Evolutionary conservation across 352 stramenopile genomes (phyloP).

Genomic region (Plasmopara muralis): DNA sequence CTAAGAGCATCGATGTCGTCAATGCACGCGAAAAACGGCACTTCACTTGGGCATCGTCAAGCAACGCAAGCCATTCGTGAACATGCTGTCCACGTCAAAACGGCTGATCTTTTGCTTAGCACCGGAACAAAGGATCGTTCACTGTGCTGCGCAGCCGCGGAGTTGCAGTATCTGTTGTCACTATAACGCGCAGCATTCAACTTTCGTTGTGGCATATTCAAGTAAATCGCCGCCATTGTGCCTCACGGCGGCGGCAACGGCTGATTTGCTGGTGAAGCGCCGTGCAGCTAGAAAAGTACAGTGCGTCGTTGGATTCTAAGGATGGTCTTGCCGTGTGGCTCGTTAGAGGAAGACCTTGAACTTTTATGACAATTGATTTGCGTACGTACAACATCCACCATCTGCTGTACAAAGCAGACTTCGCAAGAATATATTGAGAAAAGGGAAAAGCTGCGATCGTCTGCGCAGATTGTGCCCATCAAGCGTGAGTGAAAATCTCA

Average conservation of each 20-base stretch:
- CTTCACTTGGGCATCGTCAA: slow-evolving; percentile 31
- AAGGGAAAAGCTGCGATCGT: not conserved
- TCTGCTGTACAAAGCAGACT: not conserved
- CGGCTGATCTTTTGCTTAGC: no score
- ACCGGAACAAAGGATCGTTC: no score
- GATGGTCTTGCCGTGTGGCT: slow-evolving; percentile 10
- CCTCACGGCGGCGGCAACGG: no score
- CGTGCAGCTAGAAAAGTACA: slow-evolving; percentile 12
- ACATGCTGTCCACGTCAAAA: no score
- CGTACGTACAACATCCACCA: slow-evolving; percentile 18
- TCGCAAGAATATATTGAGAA: not conserved
- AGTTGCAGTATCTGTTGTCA: no score
- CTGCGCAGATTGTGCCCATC: no score
- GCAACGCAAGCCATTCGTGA: slow-evolving; percentile 15
- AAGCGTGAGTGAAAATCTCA: no score
- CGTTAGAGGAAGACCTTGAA: slow-evolving; percentile 2
- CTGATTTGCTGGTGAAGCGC: no score
- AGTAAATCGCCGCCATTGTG: no score
- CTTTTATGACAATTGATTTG: slow-evolving; percentile 24
- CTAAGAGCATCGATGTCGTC: slow-evolving; percentile 18
- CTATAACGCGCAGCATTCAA: no score
- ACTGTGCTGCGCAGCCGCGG: no score
- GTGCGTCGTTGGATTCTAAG: slow-evolving; percentile 5
- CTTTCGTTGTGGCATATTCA: no score
- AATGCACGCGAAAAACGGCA: slow-evolving; percentile 23